Evolutionary conservation across 108 stramenopile species (phyloP).

Genomic region (Skeletonema marinoi): DNA sequence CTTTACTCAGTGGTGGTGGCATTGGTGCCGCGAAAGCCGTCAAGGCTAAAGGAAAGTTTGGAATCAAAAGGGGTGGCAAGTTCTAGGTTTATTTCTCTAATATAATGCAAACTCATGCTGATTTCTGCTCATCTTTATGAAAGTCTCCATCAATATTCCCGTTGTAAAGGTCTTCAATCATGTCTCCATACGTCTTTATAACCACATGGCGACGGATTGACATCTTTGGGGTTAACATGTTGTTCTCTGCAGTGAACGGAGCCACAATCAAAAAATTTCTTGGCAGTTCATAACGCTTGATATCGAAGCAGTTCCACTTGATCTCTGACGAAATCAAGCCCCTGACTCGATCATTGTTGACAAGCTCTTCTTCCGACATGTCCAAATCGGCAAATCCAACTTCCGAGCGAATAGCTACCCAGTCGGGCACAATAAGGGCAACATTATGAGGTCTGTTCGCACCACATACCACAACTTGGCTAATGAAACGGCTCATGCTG

Average conservation of each 20-base stretch:
- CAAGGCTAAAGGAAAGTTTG: slow-evolving; percentile 78
- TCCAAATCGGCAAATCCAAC: slow-evolving; percentile 43
- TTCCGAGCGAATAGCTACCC: slow-evolving; percentile 70
- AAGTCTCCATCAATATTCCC: slow-evolving; percentile 25
- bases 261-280: slow-evolving; percentile 70
- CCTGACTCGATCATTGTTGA: slow-evolving; percentile 68
- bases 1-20: slow-evolving; percentile 85
- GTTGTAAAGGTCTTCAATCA: slow-evolving; percentile 74
- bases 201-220: slow-evolving; percentile 89
- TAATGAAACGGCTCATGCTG: slow-evolving; percentile 83
- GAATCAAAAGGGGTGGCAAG: slow-evolving; percentile 92
- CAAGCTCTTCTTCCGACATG: slow-evolving; percentile 71
- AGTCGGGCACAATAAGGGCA: slow-evolving; percentile 90
- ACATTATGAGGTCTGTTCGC: slow-evolving; percentile 91
- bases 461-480: slow-evolving; percentile 90
- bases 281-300: slow-evolving; percentile 91
- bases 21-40: slow-evolving; percentile 75
- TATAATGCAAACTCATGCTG: slow-evolving; percentile 9
- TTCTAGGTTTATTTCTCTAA: slow-evolving; percentile 36
- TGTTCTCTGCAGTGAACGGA: slow-evolving; percentile 88
- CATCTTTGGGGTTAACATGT: slow-evolving; percentile 96
- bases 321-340: slow-evolving; percentile 78
- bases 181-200: slow-evolving; percentile 75
- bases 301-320: slow-evolving; percentile 44
- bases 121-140: neutral